Evolutionary conservation across 768 basidiomycete genomes (phyloP).

Genomic region (Dioszegia hungarica): DNA sequence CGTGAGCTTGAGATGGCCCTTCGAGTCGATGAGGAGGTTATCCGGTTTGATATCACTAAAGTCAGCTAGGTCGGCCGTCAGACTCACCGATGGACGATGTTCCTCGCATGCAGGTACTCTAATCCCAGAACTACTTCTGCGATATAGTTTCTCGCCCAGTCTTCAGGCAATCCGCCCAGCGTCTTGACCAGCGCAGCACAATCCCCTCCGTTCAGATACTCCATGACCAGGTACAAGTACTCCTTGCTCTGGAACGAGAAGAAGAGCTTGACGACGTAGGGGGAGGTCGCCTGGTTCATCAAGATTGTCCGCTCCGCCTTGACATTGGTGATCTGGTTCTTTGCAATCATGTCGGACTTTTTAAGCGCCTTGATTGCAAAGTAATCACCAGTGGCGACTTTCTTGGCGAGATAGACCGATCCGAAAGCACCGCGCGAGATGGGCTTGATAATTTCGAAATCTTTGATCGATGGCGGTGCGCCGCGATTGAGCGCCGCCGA

Average conservation of each 20-base stretch:
- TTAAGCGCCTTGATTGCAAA: slow-evolving; percentile 99
- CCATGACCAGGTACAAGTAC: slow-evolving; percentile 97
- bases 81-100: slow-evolving; percentile 89
- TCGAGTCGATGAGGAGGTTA: slow-evolving; percentile 92
- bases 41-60: slow-evolving; percentile 92
- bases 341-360: slow-evolving; percentile 99
- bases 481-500: slow-evolving; percentile 71
- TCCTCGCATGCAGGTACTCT: slow-evolving; percentile 91
- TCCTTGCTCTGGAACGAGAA: slow-evolving; percentile 99
- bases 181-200: slow-evolving; percentile 96
- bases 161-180: slow-evolving; percentile 85
- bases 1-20: slow-evolving; percentile 94
- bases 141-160: slow-evolving; percentile 94
- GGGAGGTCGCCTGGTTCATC: slow-evolving; percentile 98
- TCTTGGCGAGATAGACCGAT: slow-evolving; percentile 95
- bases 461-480: slow-evolving; percentile 87
- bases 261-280: slow-evolving; percentile 94
- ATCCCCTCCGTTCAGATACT: slow-evolving; percentile 96
- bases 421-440: slow-evolving; percentile 99
- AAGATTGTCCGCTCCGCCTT: slow-evolving; percentile 99
- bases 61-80: background rate
- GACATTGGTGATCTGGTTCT: slow-evolving; percentile 99
- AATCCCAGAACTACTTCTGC: slow-evolving; percentile 93
- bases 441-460: slow-evolving; percentile 98
- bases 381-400: slow-evolving; percentile 96